These are phyloP conservation scores for Gloeophyllum trabeum DNA, from an alignment of 768 basidiomycete genomes.

Conservation along the genomic window DNA sequence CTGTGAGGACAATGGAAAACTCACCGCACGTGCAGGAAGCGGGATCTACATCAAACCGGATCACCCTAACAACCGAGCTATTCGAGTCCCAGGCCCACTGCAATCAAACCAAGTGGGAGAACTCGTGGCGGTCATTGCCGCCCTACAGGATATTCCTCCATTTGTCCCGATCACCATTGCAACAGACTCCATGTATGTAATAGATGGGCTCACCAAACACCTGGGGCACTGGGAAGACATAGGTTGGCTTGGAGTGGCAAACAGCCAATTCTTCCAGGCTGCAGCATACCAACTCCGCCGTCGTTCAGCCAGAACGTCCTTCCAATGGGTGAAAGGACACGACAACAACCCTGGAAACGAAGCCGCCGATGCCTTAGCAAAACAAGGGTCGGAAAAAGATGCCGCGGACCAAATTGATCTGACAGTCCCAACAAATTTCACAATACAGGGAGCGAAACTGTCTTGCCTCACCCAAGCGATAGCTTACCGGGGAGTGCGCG, in stretches of 20 bases:
- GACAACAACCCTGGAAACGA: slow-evolving; percentile 11
- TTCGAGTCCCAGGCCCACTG: not conserved
- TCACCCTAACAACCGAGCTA: not conserved
- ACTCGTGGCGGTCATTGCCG: not conserved
- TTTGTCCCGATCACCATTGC: not conserved
- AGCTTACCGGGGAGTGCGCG: slow-evolving; percentile 1
- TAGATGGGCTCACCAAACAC: slow-evolving; percentile 7
- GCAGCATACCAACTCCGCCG: slow-evolving; percentile 5
- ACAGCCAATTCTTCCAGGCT: slow-evolving; percentile 6
- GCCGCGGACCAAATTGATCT: not conserved
- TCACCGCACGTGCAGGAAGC: not conserved
- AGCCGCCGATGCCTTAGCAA: slow-evolving; percentile 12
- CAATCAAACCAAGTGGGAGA: not conserved
- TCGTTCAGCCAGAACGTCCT: slow-evolving; percentile 6
- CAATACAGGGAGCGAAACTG: slow-evolving; percentile 8
- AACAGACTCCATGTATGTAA: slow-evolving; percentile 13
- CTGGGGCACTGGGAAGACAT: slow-evolving; percentile 12
- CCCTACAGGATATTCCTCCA: not conserved
- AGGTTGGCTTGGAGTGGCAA: slow-evolving; percentile 13
- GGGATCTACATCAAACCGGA: not conserved
- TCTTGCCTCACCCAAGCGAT: slow-evolving; percentile 10
- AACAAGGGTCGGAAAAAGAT: slow-evolving; percentile 6
- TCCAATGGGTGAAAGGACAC: slow-evolving; percentile 19
- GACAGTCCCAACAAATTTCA: not conserved
- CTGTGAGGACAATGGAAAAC: not conserved